Conservation (phyloP, 306 rosid genomes). For the Glycine tomentella region DNA sequence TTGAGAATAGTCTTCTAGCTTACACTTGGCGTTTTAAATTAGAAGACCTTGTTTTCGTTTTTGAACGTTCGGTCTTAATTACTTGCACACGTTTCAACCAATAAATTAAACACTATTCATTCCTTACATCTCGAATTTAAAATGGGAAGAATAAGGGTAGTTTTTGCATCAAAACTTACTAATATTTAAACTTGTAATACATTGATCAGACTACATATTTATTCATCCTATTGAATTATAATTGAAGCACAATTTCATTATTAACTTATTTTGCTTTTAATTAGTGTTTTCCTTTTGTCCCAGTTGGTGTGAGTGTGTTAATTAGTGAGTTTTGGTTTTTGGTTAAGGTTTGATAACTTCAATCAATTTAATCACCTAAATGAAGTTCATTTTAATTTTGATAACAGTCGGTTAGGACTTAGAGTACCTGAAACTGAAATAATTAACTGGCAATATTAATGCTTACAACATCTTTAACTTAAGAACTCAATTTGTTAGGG, state of each 20-base stretch:
- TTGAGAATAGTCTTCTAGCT: background rate
- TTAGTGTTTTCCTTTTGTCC: background rate
- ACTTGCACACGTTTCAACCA: background rate
- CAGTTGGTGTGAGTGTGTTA: background rate
- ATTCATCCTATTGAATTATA: no score
- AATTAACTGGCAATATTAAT: background rate
- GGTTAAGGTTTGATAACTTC: background rate
- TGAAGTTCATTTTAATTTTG: background rate
- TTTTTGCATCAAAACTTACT: background rate
- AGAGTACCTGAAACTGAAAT: no score
- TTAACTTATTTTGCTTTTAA: background rate
- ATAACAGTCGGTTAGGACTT: no score
- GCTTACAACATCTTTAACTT: background rate
- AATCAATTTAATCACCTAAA: background rate
- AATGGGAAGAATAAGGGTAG: background rate
- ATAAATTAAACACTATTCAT: background rate
- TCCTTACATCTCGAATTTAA: constrained; percentile 1
- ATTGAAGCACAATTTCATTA: no score
- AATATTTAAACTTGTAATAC: no score
- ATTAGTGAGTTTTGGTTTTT: background rate
- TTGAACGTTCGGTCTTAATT: background rate
- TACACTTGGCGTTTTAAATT: background rate
- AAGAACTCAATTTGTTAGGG: no score
- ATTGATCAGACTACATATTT: no score
- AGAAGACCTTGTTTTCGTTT: background rate